These are phyloP conservation scores for Drechslerella coelobrocha DNA, from an alignment of 2,329 filamentous ascomycete genomes.

Conservation along the genomic window DNA sequence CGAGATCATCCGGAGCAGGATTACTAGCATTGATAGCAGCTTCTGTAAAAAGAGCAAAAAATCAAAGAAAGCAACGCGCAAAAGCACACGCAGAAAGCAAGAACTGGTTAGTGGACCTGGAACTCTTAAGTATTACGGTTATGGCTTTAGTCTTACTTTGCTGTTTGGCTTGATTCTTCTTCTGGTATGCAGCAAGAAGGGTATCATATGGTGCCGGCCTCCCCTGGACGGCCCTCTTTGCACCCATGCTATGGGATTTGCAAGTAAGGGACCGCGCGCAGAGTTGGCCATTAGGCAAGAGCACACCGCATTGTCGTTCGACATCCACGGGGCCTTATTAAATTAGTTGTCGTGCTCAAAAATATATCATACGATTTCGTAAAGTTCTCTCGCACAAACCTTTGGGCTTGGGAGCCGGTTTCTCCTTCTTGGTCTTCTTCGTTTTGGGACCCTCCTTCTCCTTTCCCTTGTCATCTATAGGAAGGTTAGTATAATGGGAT, in stretches of 20 bases:
- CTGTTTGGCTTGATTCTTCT: conserved; percentile 98
- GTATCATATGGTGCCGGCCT: conserved; percentile 90
- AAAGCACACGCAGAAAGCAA: conserved; percentile 8
- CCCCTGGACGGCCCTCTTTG: conserved; percentile 85
- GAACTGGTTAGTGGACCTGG: conserved; percentile 29
- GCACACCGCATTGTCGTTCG: conserved; percentile 89
- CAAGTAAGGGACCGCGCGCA: conserved; percentile 90
- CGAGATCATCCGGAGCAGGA: conserved; percentile 83
- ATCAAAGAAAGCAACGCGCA: conserved; percentile 37
- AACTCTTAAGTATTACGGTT: conserved; percentile 3
- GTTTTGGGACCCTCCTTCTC: conserved; percentile 76
- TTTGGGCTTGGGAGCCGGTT: conserved; percentile 80
- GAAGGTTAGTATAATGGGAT: conserved; percentile 47
- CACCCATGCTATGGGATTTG: conserved; percentile 94
- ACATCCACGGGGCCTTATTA: conserved; percentile 79
- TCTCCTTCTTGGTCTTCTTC: conserved; percentile 90
- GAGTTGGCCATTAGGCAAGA: conserved; percentile 80
- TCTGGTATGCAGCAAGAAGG: conserved; percentile 84
- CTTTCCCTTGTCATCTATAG: conserved; percentile 52
- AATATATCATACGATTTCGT: conserved; percentile 25
- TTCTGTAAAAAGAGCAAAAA: conserved; percentile 64
- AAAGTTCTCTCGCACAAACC: conserved; percentile 59
- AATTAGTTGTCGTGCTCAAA: conserved; percentile 20
- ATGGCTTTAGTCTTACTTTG: conserved; percentile 70
- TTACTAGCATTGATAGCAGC: conserved; percentile 94